These are phyloP conservation scores for Starmerella etchellsii DNA, from an alignment of 805 yeast genomes.

Conservation along the genomic window DNA sequence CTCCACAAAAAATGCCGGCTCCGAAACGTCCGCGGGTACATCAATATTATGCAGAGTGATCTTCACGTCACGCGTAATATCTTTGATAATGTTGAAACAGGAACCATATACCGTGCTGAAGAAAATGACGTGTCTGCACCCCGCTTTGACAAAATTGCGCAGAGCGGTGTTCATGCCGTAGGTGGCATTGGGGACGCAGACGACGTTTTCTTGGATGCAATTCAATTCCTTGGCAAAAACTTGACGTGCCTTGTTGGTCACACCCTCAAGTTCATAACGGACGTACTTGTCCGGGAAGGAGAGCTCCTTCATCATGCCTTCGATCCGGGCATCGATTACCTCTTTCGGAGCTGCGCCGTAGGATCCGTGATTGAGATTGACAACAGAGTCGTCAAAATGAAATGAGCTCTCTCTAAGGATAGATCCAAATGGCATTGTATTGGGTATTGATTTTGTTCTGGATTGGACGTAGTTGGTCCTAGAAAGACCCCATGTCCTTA, in stretches of 20 bases:
- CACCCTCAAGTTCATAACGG: slow-evolving; percentile 22
- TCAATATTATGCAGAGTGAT: slow-evolving; percentile 27
- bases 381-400: slow-evolving; percentile 31
- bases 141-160: slow-evolving; percentile 38
- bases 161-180: slow-evolving; percentile 45
- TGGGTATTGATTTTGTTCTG: no score
- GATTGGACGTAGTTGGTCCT: no score
- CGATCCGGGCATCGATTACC: slow-evolving; percentile 32
- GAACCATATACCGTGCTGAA: slow-evolving; percentile 43
- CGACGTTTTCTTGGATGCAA: slow-evolving; percentile 37
- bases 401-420: slow-evolving; percentile 39
- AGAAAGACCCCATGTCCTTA: no score
- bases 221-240: slow-evolving; percentile 35
- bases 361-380: slow-evolving; percentile 52
- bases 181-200: slow-evolving; percentile 48
- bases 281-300: slow-evolving; percentile 39
- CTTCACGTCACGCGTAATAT: slow-evolving; percentile 21
- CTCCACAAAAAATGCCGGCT: slow-evolving; percentile 31
- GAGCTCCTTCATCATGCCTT: slow-evolving; percentile 25
- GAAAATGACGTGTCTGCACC: slow-evolving; percentile 37
- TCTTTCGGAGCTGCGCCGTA: slow-evolving; percentile 45
- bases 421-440: slow-evolving; percentile 34
- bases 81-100: slow-evolving; percentile 37
- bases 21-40: slow-evolving; percentile 34
- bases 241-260: slow-evolving; percentile 23